A percentile compares a stretch with the other conserved stretches of the same genome.
These are phyloP conservation scores for Coniella vitis DNA, from an alignment of 2,329 filamentous ascomycete species.

Conservation along the genomic window DNA sequence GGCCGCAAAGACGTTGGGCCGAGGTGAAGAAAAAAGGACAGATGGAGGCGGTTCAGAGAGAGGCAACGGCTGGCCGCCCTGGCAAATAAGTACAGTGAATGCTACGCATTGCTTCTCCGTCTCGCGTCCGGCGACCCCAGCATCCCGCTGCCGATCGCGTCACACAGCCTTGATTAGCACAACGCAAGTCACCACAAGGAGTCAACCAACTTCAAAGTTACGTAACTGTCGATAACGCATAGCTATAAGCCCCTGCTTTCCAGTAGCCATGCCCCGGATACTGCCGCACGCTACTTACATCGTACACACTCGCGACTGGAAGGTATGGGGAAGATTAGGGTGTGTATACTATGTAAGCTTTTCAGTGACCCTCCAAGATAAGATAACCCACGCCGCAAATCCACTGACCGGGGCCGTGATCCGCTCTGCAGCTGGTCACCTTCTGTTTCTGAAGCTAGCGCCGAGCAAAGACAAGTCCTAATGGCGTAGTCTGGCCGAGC, in stretches of 20 bases:
- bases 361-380: background rate
- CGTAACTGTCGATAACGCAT: background rate
- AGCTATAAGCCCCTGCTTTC: background rate
- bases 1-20: background rate
- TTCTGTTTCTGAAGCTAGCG: conserved; percentile 1
- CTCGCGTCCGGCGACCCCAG: background rate
- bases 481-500: background rate
- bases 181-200: no score
- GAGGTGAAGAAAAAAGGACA: background rate
- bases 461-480: background rate
- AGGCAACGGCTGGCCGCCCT: background rate
- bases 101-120: background rate
- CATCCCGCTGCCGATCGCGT: background rate
- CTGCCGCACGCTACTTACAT: background rate
- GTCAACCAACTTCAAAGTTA: background rate
- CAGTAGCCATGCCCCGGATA: background rate
- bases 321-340: no score
- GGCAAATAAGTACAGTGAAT: background rate
- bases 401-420: background rate
- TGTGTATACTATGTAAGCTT: no score
- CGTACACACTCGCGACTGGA: background rate
- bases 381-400: background rate
- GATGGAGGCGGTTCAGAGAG: background rate
- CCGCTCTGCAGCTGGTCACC: background rate
- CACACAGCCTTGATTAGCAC: background rate